phyloP scores from a whole-genome alignment of 1,139 yeast species.

The Candida glucosophila region DNA sequence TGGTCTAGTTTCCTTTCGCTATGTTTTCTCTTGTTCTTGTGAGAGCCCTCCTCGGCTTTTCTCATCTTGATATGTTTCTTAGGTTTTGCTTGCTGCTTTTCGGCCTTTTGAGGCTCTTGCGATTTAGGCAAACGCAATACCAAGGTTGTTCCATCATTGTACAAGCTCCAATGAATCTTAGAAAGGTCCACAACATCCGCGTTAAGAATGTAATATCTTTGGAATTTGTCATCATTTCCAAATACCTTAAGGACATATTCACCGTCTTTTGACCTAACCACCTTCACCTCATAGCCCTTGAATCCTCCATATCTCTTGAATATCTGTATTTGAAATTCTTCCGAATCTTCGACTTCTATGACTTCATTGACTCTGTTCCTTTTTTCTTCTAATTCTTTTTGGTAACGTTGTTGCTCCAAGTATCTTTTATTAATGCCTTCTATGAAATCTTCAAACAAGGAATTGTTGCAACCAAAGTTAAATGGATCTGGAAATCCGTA shows the following conservation, averaged over 20 bases:
- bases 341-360: slow-evolving; percentile 15
- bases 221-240: slow-evolving; percentile 26
- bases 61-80: slow-evolving; percentile 1
- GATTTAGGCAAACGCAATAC: slow-evolving; percentile 35
- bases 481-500: no score
- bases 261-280: slow-evolving; percentile 15
- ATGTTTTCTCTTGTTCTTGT: slow-evolving; percentile 1
- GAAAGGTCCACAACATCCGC: slow-evolving; percentile 24
- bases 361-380: slow-evolving; percentile 17
- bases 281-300: slow-evolving; percentile 31
- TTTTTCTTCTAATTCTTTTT: background rate
- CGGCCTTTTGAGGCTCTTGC: slow-evolving; percentile 2
- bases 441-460: no score
- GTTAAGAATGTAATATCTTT: slow-evolving; percentile 24
- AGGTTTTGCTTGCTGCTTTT: slow-evolving; percentile 3
- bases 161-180: slow-evolving; percentile 30
- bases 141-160: slow-evolving; percentile 22
- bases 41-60: slow-evolving; percentile 1
- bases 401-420: no score
- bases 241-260: slow-evolving; percentile 19
- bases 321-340: slow-evolving; percentile 27
- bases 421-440: no score
- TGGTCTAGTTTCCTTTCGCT: background rate
- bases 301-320: slow-evolving; percentile 28
- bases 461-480: no score